These are phyloP conservation scores for Lagenidium giganteum DNA, from an alignment of 352 stramenopile species.

Conservation along the genomic window DNA sequence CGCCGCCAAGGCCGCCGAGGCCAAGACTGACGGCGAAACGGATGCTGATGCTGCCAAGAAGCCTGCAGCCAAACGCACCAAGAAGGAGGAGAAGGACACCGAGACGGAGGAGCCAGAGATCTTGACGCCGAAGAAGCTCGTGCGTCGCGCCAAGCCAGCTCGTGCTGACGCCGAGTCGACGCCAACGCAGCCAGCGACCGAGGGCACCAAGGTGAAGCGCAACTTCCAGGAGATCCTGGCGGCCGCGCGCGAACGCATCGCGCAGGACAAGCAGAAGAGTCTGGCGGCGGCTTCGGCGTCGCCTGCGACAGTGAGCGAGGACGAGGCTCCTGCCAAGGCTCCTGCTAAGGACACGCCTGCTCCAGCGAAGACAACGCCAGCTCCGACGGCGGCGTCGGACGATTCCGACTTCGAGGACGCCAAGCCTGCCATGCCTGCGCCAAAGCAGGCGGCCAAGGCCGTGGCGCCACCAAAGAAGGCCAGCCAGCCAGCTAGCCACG, in stretches of 20 bases:
- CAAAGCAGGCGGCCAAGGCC: conserved; percentile 3
- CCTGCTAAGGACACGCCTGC: conserved; percentile 4
- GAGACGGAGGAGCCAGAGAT: conserved; percentile 19
- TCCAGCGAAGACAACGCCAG: conserved; percentile 7
- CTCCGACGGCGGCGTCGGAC: conserved; percentile 21
- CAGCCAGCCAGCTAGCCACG: conserved; percentile 15
- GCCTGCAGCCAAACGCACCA: conserved; percentile 2
- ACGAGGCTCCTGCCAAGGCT: conserved; percentile 3
- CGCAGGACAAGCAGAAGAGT: conserved; percentile 19
- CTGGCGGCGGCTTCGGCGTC: conserved; percentile 9
- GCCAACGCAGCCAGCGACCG: conserved; percentile 5
- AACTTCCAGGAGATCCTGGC: conserved; percentile 43
- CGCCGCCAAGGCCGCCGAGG: background rate
- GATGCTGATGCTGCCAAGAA: too few species aligned
- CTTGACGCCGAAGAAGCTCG: conserved; percentile 16
- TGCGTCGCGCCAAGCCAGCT: conserved; percentile 13
- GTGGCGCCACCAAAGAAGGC: conserved; percentile 1
- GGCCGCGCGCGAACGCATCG: conserved; percentile 26
- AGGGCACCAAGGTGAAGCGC: conserved; percentile 10
- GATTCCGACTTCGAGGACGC: conserved; percentile 35
- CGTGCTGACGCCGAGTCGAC: background rate
- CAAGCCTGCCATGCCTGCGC: background rate
- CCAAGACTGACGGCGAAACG: too few species aligned
- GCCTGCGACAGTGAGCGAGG: conserved; percentile 2
- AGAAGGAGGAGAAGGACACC: conserved; percentile 3